Evolutionary conservation across 192 early-diverging fungal genomes (phyloP).

Genomic region (Mortierella claussenii): DNA sequence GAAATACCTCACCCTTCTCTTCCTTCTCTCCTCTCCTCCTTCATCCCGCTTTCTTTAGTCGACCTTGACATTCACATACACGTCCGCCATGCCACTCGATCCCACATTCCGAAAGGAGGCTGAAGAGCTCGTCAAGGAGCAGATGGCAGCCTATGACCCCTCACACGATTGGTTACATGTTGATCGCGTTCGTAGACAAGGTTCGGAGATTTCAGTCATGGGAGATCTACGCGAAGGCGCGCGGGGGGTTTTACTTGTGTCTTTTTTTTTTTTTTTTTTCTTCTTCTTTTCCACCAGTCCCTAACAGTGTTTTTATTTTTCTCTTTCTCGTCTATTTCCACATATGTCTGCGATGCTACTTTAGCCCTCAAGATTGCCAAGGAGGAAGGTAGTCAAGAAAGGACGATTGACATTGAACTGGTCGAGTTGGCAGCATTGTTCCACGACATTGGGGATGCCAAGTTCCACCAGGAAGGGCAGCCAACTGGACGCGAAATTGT

Average conservation of each 20-base stretch:
- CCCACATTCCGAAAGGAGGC: conserved; percentile 48
- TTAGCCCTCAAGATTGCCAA: conserved; percentile 56
- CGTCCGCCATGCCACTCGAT: conserved; percentile 20
- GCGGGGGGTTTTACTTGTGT: too few species aligned
- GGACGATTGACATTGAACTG: conserved; percentile 60
- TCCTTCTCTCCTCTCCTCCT: too few species aligned
- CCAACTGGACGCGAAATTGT: conserved; percentile 64
- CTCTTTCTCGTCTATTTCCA: not conserved
- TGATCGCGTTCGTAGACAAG: conserved; percentile 69
- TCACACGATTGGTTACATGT: conserved; percentile 80
- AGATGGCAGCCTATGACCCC: conserved; percentile 73
- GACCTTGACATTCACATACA: too few species aligned
- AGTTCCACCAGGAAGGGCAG: conserved; percentile 63
- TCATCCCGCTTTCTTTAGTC: too few species aligned
- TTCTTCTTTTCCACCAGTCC: not conserved
- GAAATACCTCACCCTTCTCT: too few species aligned
- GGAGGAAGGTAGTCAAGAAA: conserved; percentile 32
- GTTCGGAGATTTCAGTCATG: conserved; percentile 20
- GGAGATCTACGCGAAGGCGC: too few species aligned
- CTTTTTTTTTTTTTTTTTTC: too few species aligned
- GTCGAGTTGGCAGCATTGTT: conserved; percentile 75
- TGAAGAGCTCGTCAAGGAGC: conserved; percentile 65
- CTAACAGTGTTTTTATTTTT: not conserved
- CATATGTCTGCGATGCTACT: not conserved
- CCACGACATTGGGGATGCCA: conserved; percentile 77